Base-by-base conservation (phyloP, 176 grass and related monocot species). In the Phyllostachys edulis region DNA sequence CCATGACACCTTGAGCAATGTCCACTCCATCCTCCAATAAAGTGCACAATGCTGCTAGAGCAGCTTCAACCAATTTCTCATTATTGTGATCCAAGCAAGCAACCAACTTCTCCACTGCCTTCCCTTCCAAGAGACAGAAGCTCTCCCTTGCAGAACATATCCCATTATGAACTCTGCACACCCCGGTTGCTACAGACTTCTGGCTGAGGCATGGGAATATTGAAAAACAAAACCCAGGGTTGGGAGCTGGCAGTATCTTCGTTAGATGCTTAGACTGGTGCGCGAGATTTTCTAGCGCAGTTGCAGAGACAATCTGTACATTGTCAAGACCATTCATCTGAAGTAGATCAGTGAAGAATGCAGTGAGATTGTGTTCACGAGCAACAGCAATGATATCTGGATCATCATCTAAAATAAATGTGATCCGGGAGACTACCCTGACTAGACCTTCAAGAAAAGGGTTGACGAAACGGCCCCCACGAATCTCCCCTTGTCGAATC, bases 61-160 rank as follows among this genome's bases (percentile, higher is more conserved):
- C 79, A 86, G 96, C 93, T 87, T 98, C 96, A 2, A 93, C 93
- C 27, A 98, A 87, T 67, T 95, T 90, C 57, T 87, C 96, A 50
- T 95, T 98, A 70, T 80, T 75, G 78, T 98, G 88, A 67, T 98
- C 96, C 75, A 98, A 91, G 74, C 92, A 95, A 79, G 92, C 91
- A 63, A 95, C 91, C 69, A 98, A 85, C 82, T 98, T 93, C 68
- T 93, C 96, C 37, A 98, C 93, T 81, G 91, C 96, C 74, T 91
- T 98, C 62, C 93, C 96, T 82, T 95, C 96, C 78, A 98, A 78
- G 20, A 95, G 87, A 89, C 96, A 98, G 76, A 98, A 95, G 21
- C 89, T 98, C 69, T 95, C 92, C 86, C 63, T 91, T 49, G 88
- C 73, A 52, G 95, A 95, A 86, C 96, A 98, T 45, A 94, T 63